Conservation (phyloP, 2,329 filamentous ascomycete species). For the Penicillium olsonii region DNA sequence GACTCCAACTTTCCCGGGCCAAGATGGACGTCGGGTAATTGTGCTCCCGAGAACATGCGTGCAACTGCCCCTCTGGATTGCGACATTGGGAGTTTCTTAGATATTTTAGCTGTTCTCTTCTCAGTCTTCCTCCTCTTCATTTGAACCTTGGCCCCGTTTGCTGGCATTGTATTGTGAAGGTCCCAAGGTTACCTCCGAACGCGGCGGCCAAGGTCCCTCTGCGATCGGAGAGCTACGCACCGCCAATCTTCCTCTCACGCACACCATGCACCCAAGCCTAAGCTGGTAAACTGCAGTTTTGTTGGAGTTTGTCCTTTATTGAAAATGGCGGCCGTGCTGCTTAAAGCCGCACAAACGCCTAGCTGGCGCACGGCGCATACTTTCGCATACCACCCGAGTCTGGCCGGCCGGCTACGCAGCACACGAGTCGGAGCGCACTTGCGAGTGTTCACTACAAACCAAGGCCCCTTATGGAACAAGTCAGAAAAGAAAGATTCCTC, state of each 20-base stretch:
- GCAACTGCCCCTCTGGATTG: slow-evolving; percentile 25
- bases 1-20: slow-evolving; percentile 14
- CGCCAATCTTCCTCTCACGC: slow-evolving; percentile 11
- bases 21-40: slow-evolving; percentile 26
- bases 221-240: slow-evolving; percentile 20
- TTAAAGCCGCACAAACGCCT: slow-evolving; percentile 38
- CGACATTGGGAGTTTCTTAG: slow-evolving; percentile 19
- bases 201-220: slow-evolving; percentile 32
- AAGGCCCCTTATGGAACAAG: slow-evolving; percentile 25
- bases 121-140: background rate
- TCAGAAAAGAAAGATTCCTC: slow-evolving; percentile 18
- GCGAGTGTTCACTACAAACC: slow-evolving; percentile 32
- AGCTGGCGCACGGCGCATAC: slow-evolving; percentile 34
- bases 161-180: background rate
- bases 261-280: slow-evolving; percentile 28
- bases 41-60: slow-evolving; percentile 23
- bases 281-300: background rate
- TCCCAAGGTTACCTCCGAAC: slow-evolving; percentile 37
- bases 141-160: background rate
- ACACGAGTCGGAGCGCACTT: slow-evolving; percentile 27
- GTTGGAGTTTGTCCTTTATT: background rate
- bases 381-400: slow-evolving; percentile 24
- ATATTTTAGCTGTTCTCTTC: background rate
- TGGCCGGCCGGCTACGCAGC: slow-evolving; percentile 27
- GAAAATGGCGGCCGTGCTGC: slow-evolving; percentile 35